Evolutionary conservation across 768 basidiomycete genomes (phyloP).

Genomic region (Amanita brunnescens): DNA sequence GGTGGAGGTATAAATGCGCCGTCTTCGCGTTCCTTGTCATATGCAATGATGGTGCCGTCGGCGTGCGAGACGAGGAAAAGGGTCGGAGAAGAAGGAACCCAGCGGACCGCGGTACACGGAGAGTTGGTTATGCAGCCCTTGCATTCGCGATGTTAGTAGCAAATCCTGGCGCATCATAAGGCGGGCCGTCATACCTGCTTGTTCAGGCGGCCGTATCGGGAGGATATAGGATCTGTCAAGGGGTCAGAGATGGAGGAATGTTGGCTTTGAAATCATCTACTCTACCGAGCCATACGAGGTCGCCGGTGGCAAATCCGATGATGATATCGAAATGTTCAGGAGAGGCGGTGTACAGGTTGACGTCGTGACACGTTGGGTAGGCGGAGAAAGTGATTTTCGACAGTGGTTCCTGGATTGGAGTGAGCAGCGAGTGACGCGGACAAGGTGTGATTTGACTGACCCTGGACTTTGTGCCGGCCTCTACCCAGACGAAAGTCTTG

Average conservation of each 20-base stretch:
- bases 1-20: constrained; percentile 49
- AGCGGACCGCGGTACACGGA: constrained; percentile 81
- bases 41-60: constrained; percentile 83
- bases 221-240: constrained; percentile 64
- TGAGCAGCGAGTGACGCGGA: constrained; percentile 1
- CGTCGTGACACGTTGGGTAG: constrained; percentile 85
- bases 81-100: constrained; percentile 75
- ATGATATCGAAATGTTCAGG: constrained; percentile 78
- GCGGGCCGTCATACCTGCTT: constrained; percentile 52
- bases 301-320: constrained; percentile 91
- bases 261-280: neutral
- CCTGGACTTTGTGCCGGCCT: constrained; percentile 79
- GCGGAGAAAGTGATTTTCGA: constrained; percentile 79
- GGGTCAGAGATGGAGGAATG: constrained; percentile 6
- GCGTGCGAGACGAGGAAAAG: constrained; percentile 84
- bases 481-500: constrained; percentile 81
- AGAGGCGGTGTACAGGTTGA: constrained; percentile 71
- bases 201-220: constrained; percentile 79
- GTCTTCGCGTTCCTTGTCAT: constrained; percentile 88
- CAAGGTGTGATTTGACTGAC: constrained; percentile 37
- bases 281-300: constrained; percentile 79
- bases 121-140: constrained; percentile 75
- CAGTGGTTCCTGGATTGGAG: constrained; percentile 63
- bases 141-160: neutral
- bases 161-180: neutral